Base-by-base conservation (phyloP, 768 basidiomycete genomes). In the Collybiopsis luxurians region DNA sequence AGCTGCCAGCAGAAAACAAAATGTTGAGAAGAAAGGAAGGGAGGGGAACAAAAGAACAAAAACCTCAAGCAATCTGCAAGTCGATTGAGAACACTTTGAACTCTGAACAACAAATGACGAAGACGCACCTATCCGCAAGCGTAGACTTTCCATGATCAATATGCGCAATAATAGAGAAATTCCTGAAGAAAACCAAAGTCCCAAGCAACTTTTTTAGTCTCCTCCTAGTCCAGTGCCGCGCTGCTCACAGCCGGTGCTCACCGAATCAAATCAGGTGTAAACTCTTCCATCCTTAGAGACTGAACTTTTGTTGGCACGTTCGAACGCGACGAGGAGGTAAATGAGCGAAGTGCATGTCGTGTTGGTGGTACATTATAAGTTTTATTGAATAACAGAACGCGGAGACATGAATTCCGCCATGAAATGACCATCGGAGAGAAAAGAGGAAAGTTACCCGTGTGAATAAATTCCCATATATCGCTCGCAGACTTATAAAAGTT, bases 141-240 rank as follows among this genome's bases (percentile, higher is more conserved):
- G 94, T 97, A 3, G 92, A 95, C 78, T 98, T 98, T 52, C 96
- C 96, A 71, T 97, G 95, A 71, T 97, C 90, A 63, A 97, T 97
- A 69, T 98, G 95, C 1, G 95, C 95, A 67, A 98, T 96, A 62
- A 98, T 94, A 10, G 94, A 95, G 69, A 98, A 94, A 70, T 98
- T 98, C 53, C 89, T 11, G n/a, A n/a, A 46, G 24, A n/a, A 42
- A 31, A 56, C 49, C 49, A 31, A 60, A 55, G 61, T 49, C 38
- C 38, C 31, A 0, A 51, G 23, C 44, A 36, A 12, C 23, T 42
- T 2, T 2, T 31, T 42, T 28, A n/a, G 21, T 15, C 11, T 21
- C 26, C 4, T 40, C 36, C 13, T n/a, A n/a, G n/a, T n/a, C n/a
- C n/a, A n/a, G n/a, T n/a, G n/a, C n/a, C n/a, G n/a, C n/a, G n/a